A percentile compares a stretch with the other conserved stretches of the same genome.
Evolutionary conservation across 1,284 basidiomycete genomes (phyloP).

Genomic region (Bjerkandera adusta): DNA sequence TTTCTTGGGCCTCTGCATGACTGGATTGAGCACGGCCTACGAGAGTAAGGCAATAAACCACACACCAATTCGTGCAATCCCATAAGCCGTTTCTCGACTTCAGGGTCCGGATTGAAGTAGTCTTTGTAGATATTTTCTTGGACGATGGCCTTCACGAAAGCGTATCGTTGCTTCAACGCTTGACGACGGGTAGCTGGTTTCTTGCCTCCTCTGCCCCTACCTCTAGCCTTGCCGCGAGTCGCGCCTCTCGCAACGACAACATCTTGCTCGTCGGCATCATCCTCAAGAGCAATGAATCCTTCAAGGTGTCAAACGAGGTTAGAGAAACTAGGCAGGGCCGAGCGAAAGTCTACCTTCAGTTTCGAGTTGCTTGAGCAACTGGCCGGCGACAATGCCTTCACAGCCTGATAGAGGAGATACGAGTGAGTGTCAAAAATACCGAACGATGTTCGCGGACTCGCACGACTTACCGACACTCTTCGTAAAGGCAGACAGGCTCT

Average conservation of each 20-base stretch:
- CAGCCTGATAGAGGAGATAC: no score
- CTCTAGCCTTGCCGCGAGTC: constrained; percentile 38
- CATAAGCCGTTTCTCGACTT: constrained; percentile 57
- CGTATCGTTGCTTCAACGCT: constrained; percentile 53
- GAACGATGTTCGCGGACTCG: constrained; percentile 1
- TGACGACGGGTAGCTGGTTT: constrained; percentile 42
- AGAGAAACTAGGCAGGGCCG: not conserved
- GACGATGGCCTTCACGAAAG: constrained; percentile 50
- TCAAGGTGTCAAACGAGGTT: not conserved
- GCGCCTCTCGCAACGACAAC: constrained; percentile 52
- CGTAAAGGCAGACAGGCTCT: constrained; percentile 51
- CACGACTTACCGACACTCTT: constrained; percentile 50
- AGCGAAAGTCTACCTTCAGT: constrained; percentile 51
- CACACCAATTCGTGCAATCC: constrained; percentile 56
- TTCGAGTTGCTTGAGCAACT: constrained; percentile 67
- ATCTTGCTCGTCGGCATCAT: constrained; percentile 30
- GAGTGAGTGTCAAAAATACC: no score
- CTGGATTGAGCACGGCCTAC: constrained; percentile 6
- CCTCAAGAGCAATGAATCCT: constrained; percentile 64
- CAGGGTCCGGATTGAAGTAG: constrained; percentile 63
- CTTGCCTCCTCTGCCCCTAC: constrained; percentile 41
- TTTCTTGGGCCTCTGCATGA: constrained; percentile 29
- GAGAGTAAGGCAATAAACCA: constrained; percentile 16
- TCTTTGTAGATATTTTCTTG: constrained; percentile 49
- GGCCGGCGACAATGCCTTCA: constrained; percentile 50